Percentiles rank a stretch among this genome's conserved stretches.
Evolutionary conservation across 345 rosid genomes (phyloP).

Genomic region (Hirschfeldia incana): DNA sequence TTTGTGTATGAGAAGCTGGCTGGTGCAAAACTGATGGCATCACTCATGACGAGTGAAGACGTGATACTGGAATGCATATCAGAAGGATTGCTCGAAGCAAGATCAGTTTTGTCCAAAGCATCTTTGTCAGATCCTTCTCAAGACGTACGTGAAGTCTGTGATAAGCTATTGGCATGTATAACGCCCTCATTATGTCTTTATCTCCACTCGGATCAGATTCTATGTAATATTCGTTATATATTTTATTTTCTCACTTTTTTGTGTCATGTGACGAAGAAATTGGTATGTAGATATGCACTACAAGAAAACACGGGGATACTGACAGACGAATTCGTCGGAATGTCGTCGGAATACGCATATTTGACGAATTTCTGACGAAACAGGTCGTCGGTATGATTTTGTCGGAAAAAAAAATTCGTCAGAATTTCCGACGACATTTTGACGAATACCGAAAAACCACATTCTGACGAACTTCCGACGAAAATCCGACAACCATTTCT

Average conservation of each 20-base stretch:
- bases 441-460: too few species aligned
- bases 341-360: too few species aligned
- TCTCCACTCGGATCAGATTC: background rate
- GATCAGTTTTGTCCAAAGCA: slow-evolving; percentile 54
- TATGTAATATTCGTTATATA: background rate
- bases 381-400: too few species aligned
- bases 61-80: slow-evolving; percentile 62
- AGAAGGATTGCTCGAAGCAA: slow-evolving; percentile 67
- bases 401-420: too few species aligned
- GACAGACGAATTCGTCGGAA: too few species aligned
- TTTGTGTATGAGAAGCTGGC: slow-evolving; percentile 70
- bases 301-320: too few species aligned
- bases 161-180: slow-evolving; percentile 59
- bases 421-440: too few species aligned
- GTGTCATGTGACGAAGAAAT: slow-evolving; percentile 4
- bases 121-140: slow-evolving; percentile 58
- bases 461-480: too few species aligned
- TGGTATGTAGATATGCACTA: background rate
- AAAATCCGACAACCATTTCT: too few species aligned
- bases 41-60: slow-evolving; percentile 86
- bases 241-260: background rate
- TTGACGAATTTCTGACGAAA: too few species aligned
- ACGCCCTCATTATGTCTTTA: slow-evolving; percentile 37
- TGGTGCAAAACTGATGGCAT: slow-evolving; percentile 77
- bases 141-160: slow-evolving; percentile 56